Base-by-base conservation (phyloP, 148 eudicot species). In the Fagopyrum homotropicum region DNA sequence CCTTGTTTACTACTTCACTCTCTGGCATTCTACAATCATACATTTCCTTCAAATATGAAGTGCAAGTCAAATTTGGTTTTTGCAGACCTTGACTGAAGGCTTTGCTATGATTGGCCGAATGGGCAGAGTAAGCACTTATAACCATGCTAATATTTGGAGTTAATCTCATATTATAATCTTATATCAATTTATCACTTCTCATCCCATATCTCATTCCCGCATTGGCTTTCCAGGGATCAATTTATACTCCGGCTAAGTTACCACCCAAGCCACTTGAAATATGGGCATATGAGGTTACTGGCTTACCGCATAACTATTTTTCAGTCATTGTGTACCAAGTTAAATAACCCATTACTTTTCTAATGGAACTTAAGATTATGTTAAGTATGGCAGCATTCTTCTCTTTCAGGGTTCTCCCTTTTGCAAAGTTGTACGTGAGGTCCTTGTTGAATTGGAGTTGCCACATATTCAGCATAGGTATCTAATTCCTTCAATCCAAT, bases 21-120 rank as follows among this genome's bases (percentile, higher is more conserved):
- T 45, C 35, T 55, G n/a, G 61, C 45, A 3, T 55, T 72, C 71
- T 19, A n/a, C 7, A 35, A 30, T 3, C 9, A 12, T 4, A 45
- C 29, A 54, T 76, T 69, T 10, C 56, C 16, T 61, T 14, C 35
- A 75, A 60, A 43, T 17, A 60, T 45, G 44, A 74, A 47, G 54
- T 46, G 9, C 54, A 16, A 17, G 47, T 79, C 60, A 46, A 68
- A 61, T 80, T 61, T 66, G 46, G 56, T 48, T 60, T 60, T 77
- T 80, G 45, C 85, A 95, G 98, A 95, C 98, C 70, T 81, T 95
- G 80, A 89, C 92, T 0, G 97, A 79, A 86, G 98, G 97, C 54
- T 90, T 95, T 89, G 98, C 98, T 44, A 88, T 95, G 96, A 92
- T 95, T 83, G 98, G 98, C 59, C 93, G 98, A 40, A 64, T 90